Evolutionary conservation across 768 basidiomycete genomes (phyloP).

Genomic region (Wakefieldia striispora): DNA sequence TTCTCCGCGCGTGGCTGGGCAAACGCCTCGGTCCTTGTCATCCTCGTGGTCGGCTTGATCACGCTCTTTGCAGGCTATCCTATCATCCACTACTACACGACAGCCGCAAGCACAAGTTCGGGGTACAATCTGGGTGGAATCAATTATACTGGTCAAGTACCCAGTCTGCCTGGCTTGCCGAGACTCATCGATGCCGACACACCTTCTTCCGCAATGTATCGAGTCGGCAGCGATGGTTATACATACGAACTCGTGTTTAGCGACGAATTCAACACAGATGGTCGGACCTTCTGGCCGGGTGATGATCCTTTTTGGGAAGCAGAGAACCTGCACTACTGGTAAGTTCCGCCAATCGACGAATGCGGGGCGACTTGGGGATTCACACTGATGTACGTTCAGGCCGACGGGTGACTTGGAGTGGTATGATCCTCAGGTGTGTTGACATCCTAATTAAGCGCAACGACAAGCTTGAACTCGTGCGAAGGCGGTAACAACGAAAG

Average conservation of each 20-base stretch:
- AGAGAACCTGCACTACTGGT: slow-evolving; percentile 83
- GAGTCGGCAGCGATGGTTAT: slow-evolving; percentile 73
- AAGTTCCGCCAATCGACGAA: slow-evolving; percentile 5
- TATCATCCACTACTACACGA: slow-evolving; percentile 58
- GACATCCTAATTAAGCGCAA: slow-evolving; percentile 1
- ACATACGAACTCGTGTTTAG: slow-evolving; percentile 84
- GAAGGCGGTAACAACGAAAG: slow-evolving; percentile 66
- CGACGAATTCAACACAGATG: slow-evolving; percentile 79
- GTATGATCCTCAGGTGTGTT: slow-evolving; percentile 69
- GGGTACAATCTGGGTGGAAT: slow-evolving; percentile 85
- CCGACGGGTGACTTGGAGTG: slow-evolving; percentile 80
- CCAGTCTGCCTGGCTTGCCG: slow-evolving; percentile 65
- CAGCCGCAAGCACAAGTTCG: slow-evolving; percentile 23
- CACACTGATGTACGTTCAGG: slow-evolving; percentile 23
- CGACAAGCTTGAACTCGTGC: background rate
- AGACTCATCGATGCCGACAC: slow-evolving; percentile 77
- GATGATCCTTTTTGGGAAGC: slow-evolving; percentile 90
- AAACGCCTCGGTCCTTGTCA: slow-evolving; percentile 70
- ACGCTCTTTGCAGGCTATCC: slow-evolving; percentile 89
- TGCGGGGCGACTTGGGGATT: background rate
- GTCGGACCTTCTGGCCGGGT: slow-evolving; percentile 71
- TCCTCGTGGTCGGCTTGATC: slow-evolving; percentile 67
- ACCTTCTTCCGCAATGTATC: slow-evolving; percentile 51
- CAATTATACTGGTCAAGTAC: slow-evolving; percentile 87
- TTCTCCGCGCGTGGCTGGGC: slow-evolving; percentile 84